Conservation (phyloP, 1,139 yeast genomes). For the Geotrichum candidum region DNA sequence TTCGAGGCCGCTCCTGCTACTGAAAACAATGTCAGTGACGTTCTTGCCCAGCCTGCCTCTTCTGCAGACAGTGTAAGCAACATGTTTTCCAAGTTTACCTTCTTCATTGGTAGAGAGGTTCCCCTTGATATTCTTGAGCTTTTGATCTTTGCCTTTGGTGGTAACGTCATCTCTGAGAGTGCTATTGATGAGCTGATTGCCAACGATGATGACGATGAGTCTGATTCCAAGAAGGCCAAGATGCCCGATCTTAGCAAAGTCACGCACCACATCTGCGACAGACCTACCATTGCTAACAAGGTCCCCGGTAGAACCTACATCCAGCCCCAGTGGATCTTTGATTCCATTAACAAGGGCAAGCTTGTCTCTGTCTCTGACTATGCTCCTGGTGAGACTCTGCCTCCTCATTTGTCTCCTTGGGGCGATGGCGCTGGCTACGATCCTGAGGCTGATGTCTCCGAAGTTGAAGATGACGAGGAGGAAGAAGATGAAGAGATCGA, state of each 20-base stretch:
- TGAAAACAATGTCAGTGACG: constrained; percentile 66
- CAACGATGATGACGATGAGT: constrained; percentile 33
- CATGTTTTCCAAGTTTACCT: constrained; percentile 68
- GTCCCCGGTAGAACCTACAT: constrained; percentile 89
- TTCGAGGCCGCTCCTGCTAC: constrained; percentile 52
- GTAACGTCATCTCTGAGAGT: constrained; percentile 77
- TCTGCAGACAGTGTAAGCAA: constrained; percentile 53
- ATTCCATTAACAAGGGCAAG: constrained; percentile 72
- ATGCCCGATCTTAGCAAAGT: constrained; percentile 59
- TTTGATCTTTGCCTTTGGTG: constrained; percentile 82
- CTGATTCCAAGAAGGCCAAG: constrained; percentile 26
- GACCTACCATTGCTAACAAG: constrained; percentile 72
- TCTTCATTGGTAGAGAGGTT: constrained; percentile 92
- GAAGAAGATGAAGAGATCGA: constrained; percentile 46
- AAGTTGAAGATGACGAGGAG: constrained; percentile 37
- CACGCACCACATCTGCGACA: constrained; percentile 91
- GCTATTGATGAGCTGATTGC: constrained; percentile 66
- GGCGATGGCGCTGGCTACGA: constrained; percentile 90
- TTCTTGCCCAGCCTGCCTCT: constrained; percentile 69
- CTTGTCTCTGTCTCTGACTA: constrained; percentile 72
- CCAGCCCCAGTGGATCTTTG: constrained; percentile 98
- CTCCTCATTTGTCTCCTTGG: constrained; percentile 98
- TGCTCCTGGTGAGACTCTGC: constrained; percentile 90
- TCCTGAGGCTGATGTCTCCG: constrained; percentile 54
- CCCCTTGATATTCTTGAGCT: constrained; percentile 88